These are phyloP conservation scores for Cardamine resedifolia DNA, from an alignment of 345 rosid genomes.

Conservation along the genomic window DNA sequence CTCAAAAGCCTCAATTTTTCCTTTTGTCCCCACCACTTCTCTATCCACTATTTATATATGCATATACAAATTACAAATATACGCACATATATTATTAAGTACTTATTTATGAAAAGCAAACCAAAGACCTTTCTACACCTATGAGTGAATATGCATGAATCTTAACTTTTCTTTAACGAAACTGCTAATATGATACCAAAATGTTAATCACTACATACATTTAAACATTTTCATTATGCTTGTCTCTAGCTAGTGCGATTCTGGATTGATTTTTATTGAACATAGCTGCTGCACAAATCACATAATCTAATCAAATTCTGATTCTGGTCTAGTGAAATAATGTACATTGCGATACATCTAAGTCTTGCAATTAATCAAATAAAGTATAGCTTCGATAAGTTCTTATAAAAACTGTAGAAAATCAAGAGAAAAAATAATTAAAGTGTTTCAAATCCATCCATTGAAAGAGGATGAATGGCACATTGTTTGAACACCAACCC, in stretches of 20 bases:
- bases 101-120: constrained; percentile 15
- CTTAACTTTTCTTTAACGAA: background rate
- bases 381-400: background rate
- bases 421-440: background rate
- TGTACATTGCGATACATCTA: background rate
- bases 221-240: background rate
- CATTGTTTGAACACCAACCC: constrained; percentile 70
- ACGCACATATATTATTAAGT: background rate
- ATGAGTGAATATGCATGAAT: constrained; percentile 23
- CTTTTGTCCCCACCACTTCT: constrained; percentile 40
- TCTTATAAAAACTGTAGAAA: constrained; percentile 16
- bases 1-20: constrained; percentile 30
- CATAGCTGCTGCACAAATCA: background rate
- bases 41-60: constrained; percentile 17
- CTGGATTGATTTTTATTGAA: background rate
- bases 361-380: background rate
- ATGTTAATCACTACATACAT: background rate
- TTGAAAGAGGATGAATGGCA: constrained; percentile 49
- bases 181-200: background rate
- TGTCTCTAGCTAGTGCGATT: background rate
- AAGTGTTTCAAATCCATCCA: constrained; percentile 56
- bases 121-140: constrained; percentile 6
- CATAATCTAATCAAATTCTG: background rate
- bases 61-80: background rate
- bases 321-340: background rate